Conservation (phyloP, 2,329 filamentous ascomycete genomes). For the Talaromyces sp. region DNA sequence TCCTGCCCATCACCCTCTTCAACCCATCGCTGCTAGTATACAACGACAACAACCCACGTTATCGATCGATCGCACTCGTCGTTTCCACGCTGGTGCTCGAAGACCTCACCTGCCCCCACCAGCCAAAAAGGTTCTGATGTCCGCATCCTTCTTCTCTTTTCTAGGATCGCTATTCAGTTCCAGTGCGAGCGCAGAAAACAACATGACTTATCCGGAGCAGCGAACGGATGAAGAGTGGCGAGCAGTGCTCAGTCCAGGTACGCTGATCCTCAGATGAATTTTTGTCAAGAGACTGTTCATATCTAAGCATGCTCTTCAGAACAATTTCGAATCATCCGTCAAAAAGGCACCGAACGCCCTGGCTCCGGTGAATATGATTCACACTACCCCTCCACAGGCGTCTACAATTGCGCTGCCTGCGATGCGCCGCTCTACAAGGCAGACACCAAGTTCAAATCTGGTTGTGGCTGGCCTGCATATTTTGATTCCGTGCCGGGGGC, state of each 20-base stretch:
- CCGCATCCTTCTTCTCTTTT: conserved; percentile 77
- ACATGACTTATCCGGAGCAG: conserved; percentile 68
- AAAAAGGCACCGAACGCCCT: conserved; percentile 85
- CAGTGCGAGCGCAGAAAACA: conserved; percentile 47
- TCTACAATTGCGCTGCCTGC: conserved; percentile 87
- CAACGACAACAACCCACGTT: not conserved
- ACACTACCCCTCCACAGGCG: conserved; percentile 69
- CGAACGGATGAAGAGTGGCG: conserved; percentile 83
- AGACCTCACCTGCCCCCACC: conserved; percentile 5
- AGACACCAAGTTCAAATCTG: conserved; percentile 89
- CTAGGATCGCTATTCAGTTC: conserved; percentile 70
- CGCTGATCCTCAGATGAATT: conserved; percentile 20
- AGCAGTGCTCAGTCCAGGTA: conserved; percentile 71
- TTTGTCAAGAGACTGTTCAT: not conserved
- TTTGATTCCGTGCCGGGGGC: conserved; percentile 93
- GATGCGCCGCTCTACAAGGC: conserved; percentile 86
- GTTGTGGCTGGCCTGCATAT: conserved; percentile 97
- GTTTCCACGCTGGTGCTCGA: conserved; percentile 10
- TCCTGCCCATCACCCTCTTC: not conserved
- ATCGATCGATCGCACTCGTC: not conserved
- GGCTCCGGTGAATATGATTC: conserved; percentile 82
- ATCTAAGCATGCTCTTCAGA: conserved; percentile 52
- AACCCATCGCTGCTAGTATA: not conserved
- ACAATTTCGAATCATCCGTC: conserved; percentile 88
- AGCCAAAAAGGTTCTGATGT: conserved; percentile 39